Evolutionary conservation across 2,329 filamentous ascomycete genomes (phyloP), one percentile per base, ranked within the genome.

Genomic region (Dendryphion nanum): DNA sequence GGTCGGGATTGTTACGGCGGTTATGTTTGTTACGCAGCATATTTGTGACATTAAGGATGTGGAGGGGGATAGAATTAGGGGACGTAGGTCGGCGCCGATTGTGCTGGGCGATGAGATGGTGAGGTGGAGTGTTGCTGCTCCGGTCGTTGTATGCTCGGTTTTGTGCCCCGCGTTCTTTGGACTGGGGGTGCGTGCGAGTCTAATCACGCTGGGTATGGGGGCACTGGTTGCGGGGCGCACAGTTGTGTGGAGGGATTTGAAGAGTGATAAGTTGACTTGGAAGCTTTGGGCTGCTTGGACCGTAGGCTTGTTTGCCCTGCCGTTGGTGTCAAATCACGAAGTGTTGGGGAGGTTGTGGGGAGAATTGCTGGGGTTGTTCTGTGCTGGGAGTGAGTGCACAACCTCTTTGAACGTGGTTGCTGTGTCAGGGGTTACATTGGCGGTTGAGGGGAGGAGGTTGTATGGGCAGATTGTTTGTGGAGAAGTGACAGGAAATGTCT

Each of bases 51-150:
- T 68, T 15, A 50, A 60, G 6, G 65, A 69, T 29, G 53, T 29
- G 17, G 31, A 34, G 19, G 39, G 43, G 10, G 38, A 43, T 30
- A n/a, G 18, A 82, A 73, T 89, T 89, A 35, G 86, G 89, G 40
- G 87, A 86, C 12, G 87, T 89, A 39, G 85, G 89, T 55, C 86
- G 81, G 79, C 89, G 89, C 70, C 86, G 84, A 76, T 89, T 85
- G 71, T 89, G 84, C 68, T 90, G 89, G 41, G 41, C 83, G 59
- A 89, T 24, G 18, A 7, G n/a, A 7, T 44, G 38, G 20, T 26
- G 16, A 7, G 43, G 20, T 53, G 37, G 40, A 42, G 32, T 20
- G 41, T 50, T 30, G 48, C 41, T 16, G 21, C 39, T 5, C 30
- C 34, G 12, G 34, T 55, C 19, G 21, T 37, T 16, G 33, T 43